Evolutionary conservation across 768 basidiomycete species (phyloP), one percentile per base, ranked within the genome.

Genomic region (Cystoderma amianthinum): DNA sequence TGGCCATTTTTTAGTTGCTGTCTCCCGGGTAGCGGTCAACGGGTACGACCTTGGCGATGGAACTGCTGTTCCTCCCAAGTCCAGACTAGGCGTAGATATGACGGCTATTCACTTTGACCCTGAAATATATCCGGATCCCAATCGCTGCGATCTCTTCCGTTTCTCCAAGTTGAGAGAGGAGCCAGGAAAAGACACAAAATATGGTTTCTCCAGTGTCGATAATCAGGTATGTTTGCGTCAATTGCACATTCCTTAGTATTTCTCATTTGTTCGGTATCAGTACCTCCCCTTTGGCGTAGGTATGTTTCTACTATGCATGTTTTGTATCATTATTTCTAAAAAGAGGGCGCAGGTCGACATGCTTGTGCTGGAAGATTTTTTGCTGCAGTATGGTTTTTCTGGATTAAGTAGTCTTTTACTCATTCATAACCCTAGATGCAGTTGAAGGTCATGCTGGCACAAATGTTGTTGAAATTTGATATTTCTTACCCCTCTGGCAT

Each of bases 261-360:
- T 9, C 41, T 41, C 16, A 19, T 36, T 34, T 21, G 34, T 39
- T 12, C 35, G 28, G 41, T 24, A 35, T 42, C 15, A 68, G 64
- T 64, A 60, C 44, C 55, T 67, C 33, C 61, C 62, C n/a, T 68
- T 65, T 48, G 60, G 65, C 47, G 60, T 59, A 44, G 64, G 64
- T 64, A 47, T 38, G 46, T 6, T 36, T 36, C 7, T 36, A 6
- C 16, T 38, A 13, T 11, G 25, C 25, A 7, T 28, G 25, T 28
- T 28, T 28, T 28, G 25, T n/a, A n/a, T 28, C n/a, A 28, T 11
- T 35, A n/a, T 10, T 32, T 40, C n/a, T 13, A 6, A 28, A 20
- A 28, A 28, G n/a, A 16, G n/a, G n/a, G 13, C 10, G 21, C 41
- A 65, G 59, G 61, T n/a, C 56, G 58, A 20, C 60, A 63, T 48